Conservation (phyloP, 2,329 filamentous ascomycete species). For the Periconia sp. region DNA sequence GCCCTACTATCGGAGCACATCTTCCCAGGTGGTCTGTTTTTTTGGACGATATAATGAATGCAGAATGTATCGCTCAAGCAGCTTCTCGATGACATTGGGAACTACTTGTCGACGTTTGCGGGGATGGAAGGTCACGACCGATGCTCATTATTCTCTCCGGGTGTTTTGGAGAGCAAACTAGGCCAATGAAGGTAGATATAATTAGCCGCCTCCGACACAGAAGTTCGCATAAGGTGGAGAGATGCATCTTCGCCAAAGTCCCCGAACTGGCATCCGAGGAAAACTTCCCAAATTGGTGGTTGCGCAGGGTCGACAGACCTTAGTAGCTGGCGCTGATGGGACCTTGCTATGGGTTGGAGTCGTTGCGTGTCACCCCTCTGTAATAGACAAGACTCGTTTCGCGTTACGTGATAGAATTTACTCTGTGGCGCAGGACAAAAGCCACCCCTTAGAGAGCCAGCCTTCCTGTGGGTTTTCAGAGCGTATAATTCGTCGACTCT, state of each 20-base stretch:
- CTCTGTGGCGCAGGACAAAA: no score
- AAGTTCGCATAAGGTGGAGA: slow-evolving; percentile 4
- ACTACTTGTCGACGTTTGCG: slow-evolving; percentile 1
- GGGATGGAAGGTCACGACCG: slow-evolving; percentile 1
- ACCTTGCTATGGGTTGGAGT: slow-evolving; percentile 8
- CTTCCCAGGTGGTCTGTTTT: no score
- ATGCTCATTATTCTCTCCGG: slow-evolving; percentile 5
- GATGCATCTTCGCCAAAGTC: slow-evolving; percentile 6
- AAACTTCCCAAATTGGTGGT: slow-evolving; percentile 1
- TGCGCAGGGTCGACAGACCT: slow-evolving; percentile 1
- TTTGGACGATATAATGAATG: no score
- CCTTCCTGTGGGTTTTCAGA: no score
- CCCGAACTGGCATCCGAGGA: slow-evolving; percentile 4
- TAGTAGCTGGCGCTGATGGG: slow-evolving; percentile 3
- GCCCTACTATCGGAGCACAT: background rate
- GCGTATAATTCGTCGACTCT: no score
- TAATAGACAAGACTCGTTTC: no score
- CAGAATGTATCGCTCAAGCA: no score
- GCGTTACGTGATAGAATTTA: no score
- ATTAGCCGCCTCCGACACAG: background rate
- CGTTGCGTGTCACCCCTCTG: no score
- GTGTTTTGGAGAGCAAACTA: background rate
- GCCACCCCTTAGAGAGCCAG: no score
- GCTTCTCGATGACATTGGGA: background rate
- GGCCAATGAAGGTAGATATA: background rate